Percentiles rank a stretch among this genome's conserved stretches.
Conservation (phyloP, 129 eudicot species). For the Gnaphalium uliginosum region DNA sequence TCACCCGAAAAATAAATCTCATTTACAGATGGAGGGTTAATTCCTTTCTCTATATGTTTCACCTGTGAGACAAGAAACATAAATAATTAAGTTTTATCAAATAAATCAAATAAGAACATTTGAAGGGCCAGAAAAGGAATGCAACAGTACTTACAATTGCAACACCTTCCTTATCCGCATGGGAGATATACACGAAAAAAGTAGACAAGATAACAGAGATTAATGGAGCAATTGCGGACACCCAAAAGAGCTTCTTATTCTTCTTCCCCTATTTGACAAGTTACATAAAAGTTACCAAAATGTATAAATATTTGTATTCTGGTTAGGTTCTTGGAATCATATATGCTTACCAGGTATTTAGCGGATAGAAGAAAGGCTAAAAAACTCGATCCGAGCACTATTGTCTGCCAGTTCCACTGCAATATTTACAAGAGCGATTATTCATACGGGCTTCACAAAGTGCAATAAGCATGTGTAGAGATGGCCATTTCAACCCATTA, state of each 20-base stretch:
- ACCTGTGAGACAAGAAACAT: conserved; percentile 38
- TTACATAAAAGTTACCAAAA: conserved; percentile 11
- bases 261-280: conserved; percentile 61
- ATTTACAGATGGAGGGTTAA: conserved; percentile 61
- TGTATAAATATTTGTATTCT: not conserved
- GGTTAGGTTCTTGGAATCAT: conserved; percentile 6
- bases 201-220: conserved; percentile 71
- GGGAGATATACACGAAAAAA: conserved; percentile 68
- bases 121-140: not conserved
- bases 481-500: not conserved
- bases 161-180: conserved; percentile 74
- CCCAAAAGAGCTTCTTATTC: conserved; percentile 79
- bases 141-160: conserved; percentile 59
- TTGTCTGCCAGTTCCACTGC: conserved; percentile 99
- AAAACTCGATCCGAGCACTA: conserved; percentile 70
- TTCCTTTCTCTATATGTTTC: conserved; percentile 61
- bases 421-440: conserved; percentile 13
- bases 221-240: conserved; percentile 78
- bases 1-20: conserved; percentile 58
- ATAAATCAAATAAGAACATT: not conserved
- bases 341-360: conserved; percentile 63
- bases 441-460: conserved; percentile 8
- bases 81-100: not conserved
- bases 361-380: conserved; percentile 65
- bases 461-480: not conserved